Percentiles rank a stretch among this genome's conserved stretches.
These are phyloP conservation scores for Imleria badia DNA, from an alignment of 768 basidiomycete species.

Conservation along the genomic window DNA sequence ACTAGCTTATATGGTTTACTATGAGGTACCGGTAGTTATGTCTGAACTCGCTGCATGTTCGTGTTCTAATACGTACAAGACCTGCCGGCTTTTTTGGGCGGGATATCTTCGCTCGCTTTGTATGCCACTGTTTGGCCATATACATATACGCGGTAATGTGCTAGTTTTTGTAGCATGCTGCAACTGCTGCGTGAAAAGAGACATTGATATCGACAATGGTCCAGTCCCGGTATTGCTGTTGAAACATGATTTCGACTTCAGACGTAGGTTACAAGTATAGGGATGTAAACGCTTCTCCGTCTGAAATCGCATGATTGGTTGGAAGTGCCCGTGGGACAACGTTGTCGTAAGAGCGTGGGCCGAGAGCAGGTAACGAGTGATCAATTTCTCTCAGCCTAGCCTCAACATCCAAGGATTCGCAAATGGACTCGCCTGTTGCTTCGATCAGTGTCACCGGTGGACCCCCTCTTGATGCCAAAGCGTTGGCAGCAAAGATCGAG, in stretches of 20 bases:
- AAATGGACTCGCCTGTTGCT: slow-evolving; percentile 62
- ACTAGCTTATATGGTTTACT: slow-evolving; percentile 37
- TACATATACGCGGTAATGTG: no score
- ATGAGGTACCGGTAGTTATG: slow-evolving; percentile 28
- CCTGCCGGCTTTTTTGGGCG: slow-evolving; percentile 17
- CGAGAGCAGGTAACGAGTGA: no score
- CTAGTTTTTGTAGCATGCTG: background rate
- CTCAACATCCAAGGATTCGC: slow-evolving; percentile 69
- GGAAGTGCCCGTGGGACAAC: no score
- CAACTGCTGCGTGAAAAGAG: no score
- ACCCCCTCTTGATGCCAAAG: slow-evolving; percentile 53
- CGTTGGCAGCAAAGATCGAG: slow-evolving; percentile 53
- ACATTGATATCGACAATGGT: no score
- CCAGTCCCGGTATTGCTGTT: no score
- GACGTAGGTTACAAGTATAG: no score
- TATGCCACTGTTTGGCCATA: background rate
- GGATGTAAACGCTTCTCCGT: no score
- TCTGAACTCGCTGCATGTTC: slow-evolving; percentile 16
- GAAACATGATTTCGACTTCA: no score
- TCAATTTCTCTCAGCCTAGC: no score
- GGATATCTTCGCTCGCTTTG: background rate
- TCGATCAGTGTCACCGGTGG: slow-evolving; percentile 39
- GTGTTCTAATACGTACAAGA: slow-evolving; percentile 28
- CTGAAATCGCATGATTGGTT: no score
- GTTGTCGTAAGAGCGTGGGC: no score